Evolutionary conservation across 192 early-diverging fungal genomes (phyloP).

Genomic region (Chytriomyces hyalinus): DNA sequence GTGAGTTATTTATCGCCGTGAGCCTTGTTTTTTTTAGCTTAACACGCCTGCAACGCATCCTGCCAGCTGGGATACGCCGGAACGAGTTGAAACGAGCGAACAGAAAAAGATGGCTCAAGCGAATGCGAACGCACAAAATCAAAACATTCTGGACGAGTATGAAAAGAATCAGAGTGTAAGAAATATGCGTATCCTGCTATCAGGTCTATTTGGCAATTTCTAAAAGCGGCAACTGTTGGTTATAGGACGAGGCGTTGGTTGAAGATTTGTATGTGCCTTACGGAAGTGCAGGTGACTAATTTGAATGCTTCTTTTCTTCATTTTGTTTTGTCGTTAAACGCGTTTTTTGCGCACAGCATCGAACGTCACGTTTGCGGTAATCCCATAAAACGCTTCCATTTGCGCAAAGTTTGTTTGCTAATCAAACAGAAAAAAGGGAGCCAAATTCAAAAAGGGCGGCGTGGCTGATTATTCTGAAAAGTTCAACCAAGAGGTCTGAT

Average conservation of each 20-base stretch:
- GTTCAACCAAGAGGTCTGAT: slow-evolving; percentile 24
- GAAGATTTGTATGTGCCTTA: slow-evolving; percentile 36
- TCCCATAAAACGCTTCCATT: not conserved
- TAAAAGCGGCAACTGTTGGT: not conserved
- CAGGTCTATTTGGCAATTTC: no score
- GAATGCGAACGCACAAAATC: slow-evolving; percentile 31
- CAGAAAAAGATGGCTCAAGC: not conserved
- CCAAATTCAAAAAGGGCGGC: slow-evolving; percentile 35
- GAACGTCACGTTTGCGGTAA: slow-evolving; percentile 35
- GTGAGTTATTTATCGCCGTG: not conserved
- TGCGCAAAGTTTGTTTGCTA: no score
- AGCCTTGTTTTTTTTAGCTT: not conserved
- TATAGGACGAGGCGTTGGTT: slow-evolving; percentile 22
- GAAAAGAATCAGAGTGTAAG: slow-evolving; percentile 38
- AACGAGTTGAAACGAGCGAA: slow-evolving; percentile 16
- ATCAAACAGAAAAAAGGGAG: slow-evolving; percentile 4
- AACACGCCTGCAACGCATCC: not conserved
- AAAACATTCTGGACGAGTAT: slow-evolving; percentile 36
- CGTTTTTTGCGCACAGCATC: not conserved
- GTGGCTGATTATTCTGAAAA: slow-evolving; percentile 16
- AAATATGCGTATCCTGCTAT: not conserved
- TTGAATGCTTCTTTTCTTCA: no score
- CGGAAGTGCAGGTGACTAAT: not conserved
- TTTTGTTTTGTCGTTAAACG: no score
- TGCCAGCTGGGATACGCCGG: slow-evolving; percentile 21